These are phyloP conservation scores for Boletus eberwhitei DNA, from an alignment of 768 basidiomycete genomes.

Conservation along the genomic window DNA sequence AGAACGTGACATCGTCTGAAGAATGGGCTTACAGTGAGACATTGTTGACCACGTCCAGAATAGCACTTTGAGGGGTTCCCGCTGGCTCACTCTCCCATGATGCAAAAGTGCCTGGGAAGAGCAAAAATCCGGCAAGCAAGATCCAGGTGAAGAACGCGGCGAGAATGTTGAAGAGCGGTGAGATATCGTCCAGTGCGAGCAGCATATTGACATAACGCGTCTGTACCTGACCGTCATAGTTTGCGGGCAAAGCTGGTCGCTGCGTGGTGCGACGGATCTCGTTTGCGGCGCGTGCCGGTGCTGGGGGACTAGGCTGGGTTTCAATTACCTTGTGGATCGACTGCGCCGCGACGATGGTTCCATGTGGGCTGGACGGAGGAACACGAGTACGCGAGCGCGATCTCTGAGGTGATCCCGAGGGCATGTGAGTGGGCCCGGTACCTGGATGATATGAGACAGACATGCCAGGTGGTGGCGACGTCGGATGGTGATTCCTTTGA, in stretches of 20 bases:
- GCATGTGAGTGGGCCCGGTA: not conserved
- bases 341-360: not conserved
- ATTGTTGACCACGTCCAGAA: constrained; percentile 39
- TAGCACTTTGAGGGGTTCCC: constrained; percentile 30
- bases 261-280: constrained; percentile 19
- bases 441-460: constrained; percentile 6
- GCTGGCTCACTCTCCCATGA: constrained; percentile 33
- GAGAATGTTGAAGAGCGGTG: constrained; percentile 45
- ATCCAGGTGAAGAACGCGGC: constrained; percentile 63
- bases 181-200: constrained; percentile 56
- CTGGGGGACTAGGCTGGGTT: not conserved
- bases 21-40: constrained; percentile 42
- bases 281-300: constrained; percentile 7
- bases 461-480: constrained; percentile 10
- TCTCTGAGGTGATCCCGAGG: constrained; percentile 13
- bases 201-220: constrained; percentile 62
- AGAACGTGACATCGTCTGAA: not conserved
- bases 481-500: constrained; percentile 8
- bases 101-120: constrained; percentile 61
- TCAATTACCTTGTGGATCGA: not conserved
- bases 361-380: not conserved
- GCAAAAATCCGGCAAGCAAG: constrained; percentile 56
- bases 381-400: constrained; percentile 19
- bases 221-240: constrained; percentile 23
- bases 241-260: constrained; percentile 22